These are phyloP conservation scores for Rubia occidens DNA, from an alignment of 305 asterid species.

Conservation along the genomic window DNA sequence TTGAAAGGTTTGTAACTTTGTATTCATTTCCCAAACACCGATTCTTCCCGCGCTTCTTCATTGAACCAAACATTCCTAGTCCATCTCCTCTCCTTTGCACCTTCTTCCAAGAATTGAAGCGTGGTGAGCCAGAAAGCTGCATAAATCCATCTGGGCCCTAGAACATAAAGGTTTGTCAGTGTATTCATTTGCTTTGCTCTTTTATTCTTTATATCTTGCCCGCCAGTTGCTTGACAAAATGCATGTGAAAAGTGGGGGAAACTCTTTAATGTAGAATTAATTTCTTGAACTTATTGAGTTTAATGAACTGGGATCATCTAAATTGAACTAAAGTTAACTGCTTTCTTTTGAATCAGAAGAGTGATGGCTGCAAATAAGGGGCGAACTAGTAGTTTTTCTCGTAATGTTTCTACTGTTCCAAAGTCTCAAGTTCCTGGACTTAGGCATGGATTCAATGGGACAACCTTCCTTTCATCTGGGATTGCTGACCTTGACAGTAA, in stretches of 20 bases:
- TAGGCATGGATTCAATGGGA: constrained; percentile 78
- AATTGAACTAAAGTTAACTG: background rate
- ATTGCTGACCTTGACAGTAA: constrained; percentile 85
- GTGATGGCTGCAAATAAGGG: constrained; percentile 63
- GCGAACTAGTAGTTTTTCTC: constrained; percentile 65
- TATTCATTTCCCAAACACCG: background rate
- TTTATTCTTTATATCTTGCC: background rate
- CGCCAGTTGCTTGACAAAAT: constrained; percentile 19
- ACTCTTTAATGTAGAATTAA: background rate
- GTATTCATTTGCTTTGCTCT: background rate
- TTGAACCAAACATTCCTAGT: background rate
- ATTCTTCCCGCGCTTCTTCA: background rate
- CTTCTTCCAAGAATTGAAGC: background rate
- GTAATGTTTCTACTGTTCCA: constrained; percentile 47
- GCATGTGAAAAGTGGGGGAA: background rate
- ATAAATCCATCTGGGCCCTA: background rate
- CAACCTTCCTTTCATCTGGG: constrained; percentile 73
- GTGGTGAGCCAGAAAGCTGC: background rate
- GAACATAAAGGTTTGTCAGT: background rate
- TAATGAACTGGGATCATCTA: background rate
- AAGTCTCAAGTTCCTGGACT: constrained; percentile 60
- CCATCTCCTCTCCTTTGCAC: background rate
- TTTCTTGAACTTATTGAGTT: background rate
- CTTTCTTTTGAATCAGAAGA: background rate
- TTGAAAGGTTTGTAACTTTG: background rate